phyloP scores from a whole-genome alignment of 192 early-diverging fungal species.

The Coemansia erecta region DNA sequence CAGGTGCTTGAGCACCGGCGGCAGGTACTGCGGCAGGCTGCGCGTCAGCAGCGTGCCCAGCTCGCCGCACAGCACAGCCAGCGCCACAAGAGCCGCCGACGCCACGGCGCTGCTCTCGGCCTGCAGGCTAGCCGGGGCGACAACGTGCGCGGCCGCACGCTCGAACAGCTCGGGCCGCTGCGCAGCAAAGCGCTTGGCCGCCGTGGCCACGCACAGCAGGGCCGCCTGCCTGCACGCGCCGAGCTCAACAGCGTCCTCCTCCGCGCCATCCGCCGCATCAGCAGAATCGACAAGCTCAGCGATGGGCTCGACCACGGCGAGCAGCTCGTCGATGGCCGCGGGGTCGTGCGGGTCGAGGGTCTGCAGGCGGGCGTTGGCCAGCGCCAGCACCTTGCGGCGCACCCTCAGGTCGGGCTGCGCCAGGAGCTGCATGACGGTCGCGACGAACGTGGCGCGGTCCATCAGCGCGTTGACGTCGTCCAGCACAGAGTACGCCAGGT shows the following conservation, averaged over 20 bases:
- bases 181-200: constrained; percentile 65
- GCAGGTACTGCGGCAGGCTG: constrained; percentile 81
- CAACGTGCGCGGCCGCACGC: constrained; percentile 54
- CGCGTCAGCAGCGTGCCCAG: constrained; percentile 79
- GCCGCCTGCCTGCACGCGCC: constrained; percentile 72
- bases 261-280: constrained; percentile 1
- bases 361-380: constrained; percentile 69
- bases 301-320: constrained; percentile 36
- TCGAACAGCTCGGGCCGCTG: constrained; percentile 63
- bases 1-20: constrained; percentile 63
- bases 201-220: constrained; percentile 73
- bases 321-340: constrained; percentile 24
- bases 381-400: constrained; percentile 69
- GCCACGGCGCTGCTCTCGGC: constrained; percentile 26
- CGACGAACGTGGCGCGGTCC: constrained; percentile 71
- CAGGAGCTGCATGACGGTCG: constrained; percentile 64
- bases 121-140: constrained; percentile 50
- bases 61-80: constrained; percentile 57
- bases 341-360: constrained; percentile 33
- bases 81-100: constrained; percentile 49
- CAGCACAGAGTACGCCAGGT: constrained; percentile 66
- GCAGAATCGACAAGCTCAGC: constrained; percentile 12
- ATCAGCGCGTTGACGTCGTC: constrained; percentile 75
- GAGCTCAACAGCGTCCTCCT: constrained; percentile 22
- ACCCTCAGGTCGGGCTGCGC: constrained; percentile 60